Base-by-base conservation (phyloP, 2,329 filamentous ascomycete genomes). In the Clonostachys solani region DNA sequence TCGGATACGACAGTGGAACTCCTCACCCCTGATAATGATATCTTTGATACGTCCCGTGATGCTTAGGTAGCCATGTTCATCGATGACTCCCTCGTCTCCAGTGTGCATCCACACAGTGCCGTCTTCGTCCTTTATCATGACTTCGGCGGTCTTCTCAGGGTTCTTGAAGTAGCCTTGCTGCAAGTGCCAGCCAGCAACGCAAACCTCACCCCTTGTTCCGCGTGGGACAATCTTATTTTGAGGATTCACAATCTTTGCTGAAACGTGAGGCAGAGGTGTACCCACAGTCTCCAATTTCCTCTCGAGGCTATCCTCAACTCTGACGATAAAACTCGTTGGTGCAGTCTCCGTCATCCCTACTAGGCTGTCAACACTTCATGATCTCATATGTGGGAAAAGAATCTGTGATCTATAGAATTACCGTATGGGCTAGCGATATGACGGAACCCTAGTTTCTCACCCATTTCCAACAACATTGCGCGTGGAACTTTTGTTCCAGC, bases 31-130 rank as follows among this genome's bases (percentile, higher is more conserved):
- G 56, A 95, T 95, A 54, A 95, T 94, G 45, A 95, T 66, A 60
- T 95, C 90, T 64, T 95, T 95, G 56, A 92, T 89, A 4, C 89
- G 74, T 3, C 89, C 87, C 0, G 88, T 95, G 55, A 95, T 92
- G 52, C 78, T 78, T 3, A 92, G 77, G 58, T 89, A 95, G 1
- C 90, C 90, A 17, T 90, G 77, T 3, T 66, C 71, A 45, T 91
- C 87, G 73, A 95, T 89, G 41, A 71, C 69, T 5, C 87, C 90
- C 68, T 95, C 90, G 55, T 95, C 90, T 12, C 90, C 90, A 0
- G 86, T 92, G 63, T 83, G 70, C 86, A 95, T 92, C 89, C 90
- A 95, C 36, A 48, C 8, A 15, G 52, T 77, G 1, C 77, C 77
- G 75, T 67, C 52, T 52, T 57, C 44, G 36, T 64, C 60, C 19